Base-by-base conservation (phyloP, 192 early-diverging fungal species). In the Chytriomyces confervae region DNA sequence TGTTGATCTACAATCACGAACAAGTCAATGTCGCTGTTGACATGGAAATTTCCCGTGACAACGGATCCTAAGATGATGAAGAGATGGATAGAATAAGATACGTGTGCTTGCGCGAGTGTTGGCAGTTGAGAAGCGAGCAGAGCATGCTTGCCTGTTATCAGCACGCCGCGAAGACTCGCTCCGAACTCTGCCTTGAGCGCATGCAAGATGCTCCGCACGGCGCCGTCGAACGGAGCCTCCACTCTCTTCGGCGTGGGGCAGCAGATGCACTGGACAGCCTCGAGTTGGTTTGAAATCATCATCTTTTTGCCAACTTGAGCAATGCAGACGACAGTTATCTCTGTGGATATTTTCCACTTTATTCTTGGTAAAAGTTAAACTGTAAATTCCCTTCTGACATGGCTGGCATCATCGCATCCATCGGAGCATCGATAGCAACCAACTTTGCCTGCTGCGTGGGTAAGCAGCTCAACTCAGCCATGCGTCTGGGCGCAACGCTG, bases 361-460 rank as follows among this genome's bases (percentile, higher is more conserved):
- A 36, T 4, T 36, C 36, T 36, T 36, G 36, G 36, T 36, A 36
- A 36, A 36, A 36, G 36, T 36, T 36, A 36, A 36, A 36, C 36
- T 36, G 36, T 36, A 36, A 36, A 36, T 36, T 36, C 36, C 36
- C 36, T 36, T 36, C 36, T 36, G 13, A 48, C 29, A 76, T 80
- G 72, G 65, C 74, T 23, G 57, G 60, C 24, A 65, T 75, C 72
- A n/a, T 79, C 29, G 64, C 70, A 7, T 76, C 72, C 5, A 50
- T 72, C 49, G 72, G 46, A 50, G 67, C 70, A 43, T 62, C 72
- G 6, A 51, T 43, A 44, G 72, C 66, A 9, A 75, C 78, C 49
- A 75, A 73, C 49, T 53, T 74, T 10, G 78, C 72, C 6, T 79
- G 78, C 72, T 79, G 78, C 47, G 71, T 79, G 4, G 78, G 78